These are phyloP conservation scores for Phytophthora hybrid DNA, from an alignment of 352 stramenopile genomes.

Conservation along the genomic window DNA sequence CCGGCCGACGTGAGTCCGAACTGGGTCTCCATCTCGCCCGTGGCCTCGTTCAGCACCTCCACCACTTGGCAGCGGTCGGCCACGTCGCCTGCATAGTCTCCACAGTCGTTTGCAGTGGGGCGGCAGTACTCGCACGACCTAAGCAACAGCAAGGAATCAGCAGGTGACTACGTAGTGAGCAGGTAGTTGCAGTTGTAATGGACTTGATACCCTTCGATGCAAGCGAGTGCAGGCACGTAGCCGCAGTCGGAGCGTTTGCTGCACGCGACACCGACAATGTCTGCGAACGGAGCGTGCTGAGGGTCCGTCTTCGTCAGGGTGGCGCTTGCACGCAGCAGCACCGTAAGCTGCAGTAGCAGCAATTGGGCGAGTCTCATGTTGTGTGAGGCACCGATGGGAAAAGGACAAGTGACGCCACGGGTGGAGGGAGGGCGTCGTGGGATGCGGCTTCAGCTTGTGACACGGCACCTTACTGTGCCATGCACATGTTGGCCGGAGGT, in stretches of 20 bases:
- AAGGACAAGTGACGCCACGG: not conserved
- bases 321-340: not conserved
- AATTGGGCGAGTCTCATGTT: not conserved
- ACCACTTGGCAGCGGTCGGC: not conserved
- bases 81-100: not conserved
- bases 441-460: not conserved
- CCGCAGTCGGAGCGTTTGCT: not conserved
- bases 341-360: not conserved
- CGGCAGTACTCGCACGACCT: not conserved
- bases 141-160: too few relatives aligned
- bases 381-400: not conserved
- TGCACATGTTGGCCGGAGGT: not conserved
- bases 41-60: not conserved
- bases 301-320: not conserved
- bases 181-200: too few relatives aligned
- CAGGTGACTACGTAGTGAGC: too few relatives aligned
- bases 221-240: not conserved
- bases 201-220: not conserved
- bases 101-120: not conserved
- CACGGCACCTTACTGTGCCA: not conserved
- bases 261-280: not conserved
- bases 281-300: not conserved
- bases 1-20: conserved; percentile 34
- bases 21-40: not conserved
- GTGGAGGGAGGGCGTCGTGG: not conserved